Evolutionary conservation across 1,284 basidiomycete genomes (phyloP), one percentile per base, ranked within the genome.

Genomic region (Pseudozyma tsukubaensis): DNA sequence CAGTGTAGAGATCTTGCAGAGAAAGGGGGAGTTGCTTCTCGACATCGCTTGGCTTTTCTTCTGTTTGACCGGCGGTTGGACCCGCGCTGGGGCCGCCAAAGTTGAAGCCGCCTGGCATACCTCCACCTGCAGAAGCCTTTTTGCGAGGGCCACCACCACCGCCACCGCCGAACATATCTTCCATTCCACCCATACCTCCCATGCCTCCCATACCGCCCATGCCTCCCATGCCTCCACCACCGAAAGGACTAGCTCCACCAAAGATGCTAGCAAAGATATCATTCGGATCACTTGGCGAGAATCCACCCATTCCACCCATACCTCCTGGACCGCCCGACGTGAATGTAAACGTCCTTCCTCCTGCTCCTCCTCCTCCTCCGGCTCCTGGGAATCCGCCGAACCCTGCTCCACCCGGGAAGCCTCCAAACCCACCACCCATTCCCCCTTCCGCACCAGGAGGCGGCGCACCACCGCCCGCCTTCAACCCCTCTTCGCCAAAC

Each of bases 401-500:
- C 16, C 73, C 75, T 32, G 62, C 72, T 8, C 69, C 72, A 10
- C 51, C 56, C 3, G 56, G 56, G 49, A 58, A 62, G 3, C 59
- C 59, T 10, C 59, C 52, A 39, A 44, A 39, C 16, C 70, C 70
- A 5, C 52, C 74, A 5, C 47, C 72, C 12, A 29, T 29, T 6
- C 49, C 88, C 8, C 84, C 85, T 19, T 80, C 86, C 2, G 78
- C 80, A 10, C 77, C 72, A 2, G 80, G 80, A 19, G 84, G 84
- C 7, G 79, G 79, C 2, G 86, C 86, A 32, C 84, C 86, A 12
- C 86, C 86, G 34, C 84, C 85, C 24, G 24, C 24, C 85, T 98
- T 97, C 74, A 98, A 88, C 2, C 96, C 96, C 75, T 98, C 96
- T 85, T 97, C 96, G 36, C 96, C 96, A 68, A 94, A 92, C 77